Base-by-base conservation (phyloP, 352 stramenopile genomes). In the Phytophthora sojae region DNA sequence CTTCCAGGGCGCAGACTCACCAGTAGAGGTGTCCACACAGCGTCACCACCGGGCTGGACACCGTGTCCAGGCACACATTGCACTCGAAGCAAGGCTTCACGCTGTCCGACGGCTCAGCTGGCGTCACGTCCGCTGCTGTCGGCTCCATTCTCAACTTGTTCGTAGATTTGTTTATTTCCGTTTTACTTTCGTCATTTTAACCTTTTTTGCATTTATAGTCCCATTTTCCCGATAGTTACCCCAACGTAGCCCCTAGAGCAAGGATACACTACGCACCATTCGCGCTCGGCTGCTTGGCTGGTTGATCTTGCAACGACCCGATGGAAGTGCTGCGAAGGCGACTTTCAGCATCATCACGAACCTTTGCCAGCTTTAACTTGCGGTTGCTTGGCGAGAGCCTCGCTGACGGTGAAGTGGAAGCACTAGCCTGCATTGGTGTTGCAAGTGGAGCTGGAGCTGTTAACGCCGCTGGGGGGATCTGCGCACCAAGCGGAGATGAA, bases 1-100 rank as follows among this genome's bases (percentile, higher is more conserved):
- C 17, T n/a, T 52, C 45, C 6, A 26, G 8, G 51, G 23, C 47
- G 57, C 53, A 6, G 2, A 60, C 67, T 17, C 23, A 97, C 88
- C 92, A 97, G 76, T 97, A 97, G 37, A 97, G 76, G 76, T 97
- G 92, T 9, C 92, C 92, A 55, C 92, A 97, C 44, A 95, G 84
- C 44, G 92, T 97, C 57, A 97, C 91, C 12, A 97, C 89, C 9
- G 92, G 91, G 54, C 91, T 94, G 37, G 80, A 83, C 17, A 97
- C 91, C 47, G 77, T 82, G 64, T 97, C 91, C 35, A 97, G 80
- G 61, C 92, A 97, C 69, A 97, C 93, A 69, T 97, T 97, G 79
- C 92, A 97, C 69, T 97, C 90, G 56, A 96, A 96, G 9, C 64
- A 64, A 37, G 68, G 56, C 32, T 76, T 82, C 6, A 26, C 44